A percentile compares a stretch with the other conserved stretches of the same genome.
Conservation (phyloP, 805 yeast species). For the Saccharomyces eubayanus region DNA sequence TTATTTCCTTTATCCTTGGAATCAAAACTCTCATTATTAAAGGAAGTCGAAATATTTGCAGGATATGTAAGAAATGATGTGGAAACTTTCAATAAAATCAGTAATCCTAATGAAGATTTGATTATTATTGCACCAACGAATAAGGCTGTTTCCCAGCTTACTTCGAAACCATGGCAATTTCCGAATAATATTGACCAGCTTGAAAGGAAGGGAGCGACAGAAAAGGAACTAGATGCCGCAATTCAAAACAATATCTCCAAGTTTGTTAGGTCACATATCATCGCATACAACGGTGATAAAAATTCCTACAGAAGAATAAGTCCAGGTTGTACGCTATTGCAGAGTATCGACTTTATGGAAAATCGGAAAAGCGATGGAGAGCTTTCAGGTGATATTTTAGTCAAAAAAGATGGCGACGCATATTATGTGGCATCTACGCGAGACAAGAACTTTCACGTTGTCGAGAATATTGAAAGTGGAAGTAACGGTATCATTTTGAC, state of each 20-base stretch:
- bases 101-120: slow-evolving; percentile 34
- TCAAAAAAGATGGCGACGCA: slow-evolving; percentile 30
- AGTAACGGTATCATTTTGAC: slow-evolving; percentile 41
- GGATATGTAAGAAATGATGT: slow-evolving; percentile 61
- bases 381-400: slow-evolving; percentile 31
- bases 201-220: slow-evolving; percentile 23
- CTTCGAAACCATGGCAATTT: slow-evolving; percentile 74
- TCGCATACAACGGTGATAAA: slow-evolving; percentile 22
- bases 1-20: slow-evolving; percentile 14
- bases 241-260: slow-evolving; percentile 44
- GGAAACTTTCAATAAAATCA: slow-evolving; percentile 41
- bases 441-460: slow-evolving; percentile 31
- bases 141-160: slow-evolving; percentile 43
- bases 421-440: slow-evolving; percentile 29
- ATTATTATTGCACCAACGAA: slow-evolving; percentile 69
- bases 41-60: slow-evolving; percentile 52
- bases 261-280: slow-evolving; percentile 59
- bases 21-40: slow-evolving; percentile 27
- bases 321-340: slow-evolving; percentile 6
- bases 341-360: slow-evolving; percentile 8
- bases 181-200: slow-evolving; percentile 40
- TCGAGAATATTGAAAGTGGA: slow-evolving; percentile 31
- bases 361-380: slow-evolving; percentile 27
- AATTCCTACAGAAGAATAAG: slow-evolving; percentile 1
- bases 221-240: slow-evolving; percentile 40